Evolutionary conservation across 345 rosid genomes (phyloP).

Genomic region (Eucalyptus curtisii): DNA sequence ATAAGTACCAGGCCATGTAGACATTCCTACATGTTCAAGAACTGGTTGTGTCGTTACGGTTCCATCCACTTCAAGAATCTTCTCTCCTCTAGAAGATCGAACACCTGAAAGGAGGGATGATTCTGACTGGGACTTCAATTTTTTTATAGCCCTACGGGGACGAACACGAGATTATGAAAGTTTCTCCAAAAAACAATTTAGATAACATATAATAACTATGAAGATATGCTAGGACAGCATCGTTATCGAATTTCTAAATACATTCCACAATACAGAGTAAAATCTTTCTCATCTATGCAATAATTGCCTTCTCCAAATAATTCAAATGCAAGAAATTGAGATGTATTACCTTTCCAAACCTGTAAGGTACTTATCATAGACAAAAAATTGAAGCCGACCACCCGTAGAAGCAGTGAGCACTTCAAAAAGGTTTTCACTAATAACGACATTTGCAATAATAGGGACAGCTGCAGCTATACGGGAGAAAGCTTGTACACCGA

Average conservation of each 20-base stretch:
- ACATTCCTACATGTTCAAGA: conserved; percentile 94
- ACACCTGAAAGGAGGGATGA: conserved; percentile 65
- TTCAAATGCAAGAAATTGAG: not conserved
- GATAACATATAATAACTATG: not conserved
- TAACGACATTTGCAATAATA: conserved; percentile 64
- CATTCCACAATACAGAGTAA: not conserved
- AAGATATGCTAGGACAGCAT: not conserved
- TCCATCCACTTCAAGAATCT: conserved; percentile 89
- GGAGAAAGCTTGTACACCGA: conserved; percentile 81
- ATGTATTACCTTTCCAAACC: conserved; percentile 62
- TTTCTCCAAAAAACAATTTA: not conserved
- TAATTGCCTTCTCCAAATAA: not conserved
- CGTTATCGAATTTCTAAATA: not conserved
- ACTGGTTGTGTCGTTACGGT: conserved; percentile 93
- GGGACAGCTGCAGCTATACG: conserved; percentile 91
- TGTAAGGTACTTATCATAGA: conserved; percentile 68
- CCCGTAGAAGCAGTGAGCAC: conserved; percentile 54
- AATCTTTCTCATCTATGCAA: not conserved
- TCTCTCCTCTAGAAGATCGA: conserved; percentile 64
- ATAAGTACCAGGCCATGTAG: conserved; percentile 86
- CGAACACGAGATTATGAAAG: not conserved
- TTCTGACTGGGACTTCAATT: conserved; percentile 74
- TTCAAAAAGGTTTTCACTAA: conserved; percentile 78
- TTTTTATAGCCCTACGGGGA: conserved; percentile 63
- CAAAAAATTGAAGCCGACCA: conserved; percentile 62